Conservation (phyloP, 352 stramenopile genomes). For the Pythium insidiosum region DNA sequence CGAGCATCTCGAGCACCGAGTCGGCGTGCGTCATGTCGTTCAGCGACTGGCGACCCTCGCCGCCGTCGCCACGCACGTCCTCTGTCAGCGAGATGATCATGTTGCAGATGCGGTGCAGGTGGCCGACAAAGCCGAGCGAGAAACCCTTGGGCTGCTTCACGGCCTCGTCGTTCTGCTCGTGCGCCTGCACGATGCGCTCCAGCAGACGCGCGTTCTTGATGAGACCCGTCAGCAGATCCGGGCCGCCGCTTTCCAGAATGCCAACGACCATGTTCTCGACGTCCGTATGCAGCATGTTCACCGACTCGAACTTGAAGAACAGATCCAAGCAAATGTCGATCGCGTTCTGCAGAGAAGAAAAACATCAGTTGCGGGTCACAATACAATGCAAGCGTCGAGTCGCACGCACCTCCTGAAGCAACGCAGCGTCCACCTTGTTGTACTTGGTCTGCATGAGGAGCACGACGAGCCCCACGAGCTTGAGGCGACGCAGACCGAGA, state of each 20-base stretch:
- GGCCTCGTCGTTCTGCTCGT: slow-evolving; percentile 71
- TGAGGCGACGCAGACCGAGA: slow-evolving; percentile 67
- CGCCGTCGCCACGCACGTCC: slow-evolving; percentile 54
- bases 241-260: slow-evolving; percentile 72
- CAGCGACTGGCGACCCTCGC: slow-evolving; percentile 48
- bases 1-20: slow-evolving; percentile 69
- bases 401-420: slow-evolving; percentile 30
- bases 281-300: slow-evolving; percentile 84
- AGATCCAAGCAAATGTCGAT: slow-evolving; percentile 73
- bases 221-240: slow-evolving; percentile 63
- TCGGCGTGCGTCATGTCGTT: slow-evolving; percentile 85
- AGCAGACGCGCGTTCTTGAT: slow-evolving; percentile 70
- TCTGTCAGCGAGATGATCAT: slow-evolving; percentile 79
- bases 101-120: slow-evolving; percentile 81
- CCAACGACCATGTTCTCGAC: slow-evolving; percentile 82
- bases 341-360: slow-evolving; percentile 18
- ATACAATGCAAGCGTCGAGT: slow-evolving; percentile 6
- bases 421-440: slow-evolving; percentile 58
- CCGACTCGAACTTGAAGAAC: slow-evolving; percentile 84
- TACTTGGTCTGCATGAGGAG: slow-evolving; percentile 83
- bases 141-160: slow-evolving; percentile 47
- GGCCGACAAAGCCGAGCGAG: slow-evolving; percentile 72
- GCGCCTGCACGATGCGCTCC: slow-evolving; percentile 61
- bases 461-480: slow-evolving; percentile 73
- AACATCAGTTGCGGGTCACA: neutral